phyloP scores from a whole-genome alignment of 2,329 filamentous ascomycete species.

The Rhytidhysteron rufulum region DNA sequence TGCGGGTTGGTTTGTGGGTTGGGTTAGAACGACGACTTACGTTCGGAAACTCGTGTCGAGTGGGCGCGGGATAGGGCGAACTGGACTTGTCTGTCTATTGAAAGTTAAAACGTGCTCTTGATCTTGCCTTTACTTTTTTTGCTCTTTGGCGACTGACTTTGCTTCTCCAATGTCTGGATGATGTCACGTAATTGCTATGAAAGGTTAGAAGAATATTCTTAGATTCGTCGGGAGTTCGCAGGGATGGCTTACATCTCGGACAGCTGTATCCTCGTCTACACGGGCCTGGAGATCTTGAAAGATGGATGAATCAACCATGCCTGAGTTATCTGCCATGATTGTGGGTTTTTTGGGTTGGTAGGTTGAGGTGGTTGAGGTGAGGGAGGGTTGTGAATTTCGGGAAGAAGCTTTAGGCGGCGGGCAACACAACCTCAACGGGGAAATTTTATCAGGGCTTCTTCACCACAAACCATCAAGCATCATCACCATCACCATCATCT shows the following conservation, averaged over 20 bases:
- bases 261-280: constrained; percentile 79
- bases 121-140: too few species aligned
- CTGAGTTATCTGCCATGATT: constrained; percentile 30
- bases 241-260: constrained; percentile 62
- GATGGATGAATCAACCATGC: constrained; percentile 73
- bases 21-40: constrained; percentile 41
- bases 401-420: too few species aligned
- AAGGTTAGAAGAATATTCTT: constrained; percentile 24
- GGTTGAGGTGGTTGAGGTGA: background rate
- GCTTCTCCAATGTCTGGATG: constrained; percentile 75
- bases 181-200: constrained; percentile 70
- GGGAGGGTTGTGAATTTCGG: background rate
- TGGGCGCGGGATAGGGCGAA: constrained; percentile 85
- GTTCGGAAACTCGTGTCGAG: constrained; percentile 67
- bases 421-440: too few species aligned
- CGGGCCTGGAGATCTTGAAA: constrained; percentile 84
- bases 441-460: too few species aligned
- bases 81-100: constrained; percentile 67
- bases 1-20: background rate
- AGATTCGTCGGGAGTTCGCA: constrained; percentile 17
- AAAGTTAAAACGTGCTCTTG: constrained; percentile 1
- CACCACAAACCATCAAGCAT: too few species aligned
- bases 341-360: too few species aligned
- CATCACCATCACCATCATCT: too few species aligned
- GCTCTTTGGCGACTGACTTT: constrained; percentile 44